Evolutionary conservation across 768 basidiomycete genomes (phyloP).

Genomic region (Clathrus columnatus): DNA sequence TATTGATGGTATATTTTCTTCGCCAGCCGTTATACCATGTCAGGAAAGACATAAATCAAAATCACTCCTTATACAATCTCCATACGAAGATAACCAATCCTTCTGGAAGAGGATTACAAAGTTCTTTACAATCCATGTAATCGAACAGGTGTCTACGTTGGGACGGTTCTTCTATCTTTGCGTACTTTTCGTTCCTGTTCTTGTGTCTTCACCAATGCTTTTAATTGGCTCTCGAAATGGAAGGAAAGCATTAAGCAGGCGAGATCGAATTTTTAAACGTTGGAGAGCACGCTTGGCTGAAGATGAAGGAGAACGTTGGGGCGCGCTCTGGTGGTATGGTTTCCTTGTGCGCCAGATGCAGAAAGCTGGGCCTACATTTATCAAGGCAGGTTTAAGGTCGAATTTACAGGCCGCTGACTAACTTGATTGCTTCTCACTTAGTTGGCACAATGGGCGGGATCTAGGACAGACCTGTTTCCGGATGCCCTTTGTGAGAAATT

Average conservation of each 20-base stretch:
- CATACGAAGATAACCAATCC: constrained; percentile 50
- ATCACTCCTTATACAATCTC: constrained; percentile 48
- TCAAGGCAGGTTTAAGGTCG: constrained; percentile 51
- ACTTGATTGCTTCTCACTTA: constrained; percentile 21
- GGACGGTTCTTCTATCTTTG: constrained; percentile 78
- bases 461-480: constrained; percentile 90
- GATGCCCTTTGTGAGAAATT: constrained; percentile 73
- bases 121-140: constrained; percentile 50
- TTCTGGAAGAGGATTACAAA: constrained; percentile 34
- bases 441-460: constrained; percentile 98
- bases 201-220: constrained; percentile 77
- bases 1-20: constrained; percentile 41
- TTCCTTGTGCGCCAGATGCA: constrained; percentile 85
- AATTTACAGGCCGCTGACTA: background rate
- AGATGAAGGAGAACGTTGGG: constrained; percentile 74
- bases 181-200: constrained; percentile 78
- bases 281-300: constrained; percentile 23
- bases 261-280: background rate
- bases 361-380: constrained; percentile 91
- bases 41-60: constrained; percentile 13
- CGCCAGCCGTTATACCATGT: constrained; percentile 41
- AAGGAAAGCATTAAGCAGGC: background rate
- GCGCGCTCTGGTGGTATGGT: constrained; percentile 97
- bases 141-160: constrained; percentile 82
- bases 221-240: constrained; percentile 44